Evolutionary conservation across 768 basidiomycete species (phyloP).

Genomic region (Pisolithus albus): DNA sequence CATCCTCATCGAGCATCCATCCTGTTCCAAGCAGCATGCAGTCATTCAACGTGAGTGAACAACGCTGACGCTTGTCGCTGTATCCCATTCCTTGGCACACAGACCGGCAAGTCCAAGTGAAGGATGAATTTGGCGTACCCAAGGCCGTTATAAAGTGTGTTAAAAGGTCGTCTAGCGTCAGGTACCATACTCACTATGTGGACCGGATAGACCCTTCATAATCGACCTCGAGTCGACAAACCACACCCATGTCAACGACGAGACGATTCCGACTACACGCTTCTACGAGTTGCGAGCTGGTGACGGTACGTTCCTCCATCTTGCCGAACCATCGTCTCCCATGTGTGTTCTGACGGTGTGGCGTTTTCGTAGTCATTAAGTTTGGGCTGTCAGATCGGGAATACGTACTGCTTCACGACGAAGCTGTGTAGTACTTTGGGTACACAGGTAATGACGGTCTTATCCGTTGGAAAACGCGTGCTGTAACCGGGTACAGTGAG

Average conservation of each 20-base stretch:
- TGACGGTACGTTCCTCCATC: slow-evolving; percentile 54
- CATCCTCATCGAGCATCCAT: slow-evolving; percentile 90
- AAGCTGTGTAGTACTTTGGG: slow-evolving; percentile 37
- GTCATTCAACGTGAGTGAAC: slow-evolving; percentile 76
- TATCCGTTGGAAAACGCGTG: not conserved
- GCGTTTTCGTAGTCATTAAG: slow-evolving; percentile 57
- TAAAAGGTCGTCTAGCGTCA: slow-evolving; percentile 1
- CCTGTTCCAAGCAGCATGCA: slow-evolving; percentile 97
- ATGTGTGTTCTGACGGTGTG: not conserved
- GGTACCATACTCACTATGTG: slow-evolving; percentile 4
- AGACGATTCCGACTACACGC: slow-evolving; percentile 74
- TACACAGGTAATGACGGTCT: not conserved
- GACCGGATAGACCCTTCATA: slow-evolving; percentile 70
- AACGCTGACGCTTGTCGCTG: not conserved
- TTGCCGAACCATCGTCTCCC: not conserved
- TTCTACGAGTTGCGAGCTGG: slow-evolving; percentile 77
- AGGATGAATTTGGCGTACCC: slow-evolving; percentile 77
- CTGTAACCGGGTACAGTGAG: not conserved
- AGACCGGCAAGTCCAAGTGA: slow-evolving; percentile 82
- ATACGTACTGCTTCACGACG: slow-evolving; percentile 82
- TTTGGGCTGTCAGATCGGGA: slow-evolving; percentile 77
- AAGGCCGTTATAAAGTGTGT: slow-evolving; percentile 83
- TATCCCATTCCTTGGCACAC: slow-evolving; percentile 2
- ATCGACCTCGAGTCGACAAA: slow-evolving; percentile 99
- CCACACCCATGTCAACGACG: slow-evolving; percentile 85